phyloP scores from a whole-genome alignment of 495 filamentous ascomycete genomes.

The Margaritispora aquatica region DNA sequence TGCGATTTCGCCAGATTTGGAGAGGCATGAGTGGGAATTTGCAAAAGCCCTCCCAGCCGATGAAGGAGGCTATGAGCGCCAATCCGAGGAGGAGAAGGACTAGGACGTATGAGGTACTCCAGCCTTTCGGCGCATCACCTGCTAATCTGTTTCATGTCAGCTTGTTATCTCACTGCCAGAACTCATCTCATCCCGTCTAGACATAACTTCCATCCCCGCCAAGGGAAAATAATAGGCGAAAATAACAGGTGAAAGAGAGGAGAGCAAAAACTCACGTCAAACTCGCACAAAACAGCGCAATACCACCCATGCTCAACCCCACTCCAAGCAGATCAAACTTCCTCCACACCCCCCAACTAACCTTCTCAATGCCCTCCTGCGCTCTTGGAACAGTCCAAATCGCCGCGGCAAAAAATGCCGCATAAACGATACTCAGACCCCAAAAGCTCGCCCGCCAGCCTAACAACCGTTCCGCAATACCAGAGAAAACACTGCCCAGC shows the following conservation, averaged over 20 bases:
- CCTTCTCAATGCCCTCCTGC: constrained; percentile 35
- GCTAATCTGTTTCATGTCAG: constrained; percentile 25
- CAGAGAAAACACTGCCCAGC: constrained; percentile 58
- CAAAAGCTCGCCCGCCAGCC: constrained; percentile 60
- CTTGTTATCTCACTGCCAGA: no score
- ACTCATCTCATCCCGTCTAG: no score
- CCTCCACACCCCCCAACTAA: constrained; percentile 44
- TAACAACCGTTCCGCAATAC: constrained; percentile 53
- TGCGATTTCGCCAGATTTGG: constrained; percentile 45
- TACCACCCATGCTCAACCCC: constrained; percentile 53
- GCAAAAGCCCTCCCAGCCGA: constrained; percentile 52
- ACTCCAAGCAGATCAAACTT: constrained; percentile 59
- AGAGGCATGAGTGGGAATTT: constrained; percentile 48
- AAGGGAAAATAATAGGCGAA: no score
- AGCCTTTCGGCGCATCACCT: constrained; percentile 44
- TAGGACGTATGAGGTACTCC: constrained; percentile 54
- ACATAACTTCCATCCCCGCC: no score
- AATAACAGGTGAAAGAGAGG: background rate
- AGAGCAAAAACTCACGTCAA: constrained; percentile 45
- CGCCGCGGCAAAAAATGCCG: constrained; percentile 48
- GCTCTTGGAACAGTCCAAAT: constrained; percentile 59
- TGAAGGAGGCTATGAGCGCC: constrained; percentile 46
- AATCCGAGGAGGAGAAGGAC: constrained; percentile 55
- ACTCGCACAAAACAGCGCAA: constrained; percentile 56
- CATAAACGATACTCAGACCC: constrained; percentile 57